Evolutionary conservation across 192 early-diverging fungal genomes (phyloP).

Genomic region (Gryganskiella cystojenkinii): DNA sequence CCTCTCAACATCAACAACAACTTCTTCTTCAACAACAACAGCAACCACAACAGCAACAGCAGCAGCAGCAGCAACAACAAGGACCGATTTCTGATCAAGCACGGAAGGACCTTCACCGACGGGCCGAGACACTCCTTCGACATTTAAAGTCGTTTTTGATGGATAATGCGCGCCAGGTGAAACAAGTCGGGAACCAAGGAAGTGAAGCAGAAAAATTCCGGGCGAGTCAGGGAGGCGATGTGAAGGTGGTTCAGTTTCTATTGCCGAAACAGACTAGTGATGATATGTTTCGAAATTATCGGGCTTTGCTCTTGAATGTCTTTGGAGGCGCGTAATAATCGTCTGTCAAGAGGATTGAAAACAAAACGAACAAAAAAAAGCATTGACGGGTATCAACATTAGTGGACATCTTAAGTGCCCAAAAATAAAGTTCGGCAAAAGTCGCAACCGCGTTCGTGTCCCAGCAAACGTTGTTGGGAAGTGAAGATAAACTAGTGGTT

Average conservation of each 20-base stretch:
- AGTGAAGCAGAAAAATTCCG: constrained; percentile 53
- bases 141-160: constrained; percentile 67
- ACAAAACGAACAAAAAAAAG: too few relatives aligned
- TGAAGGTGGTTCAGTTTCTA: constrained; percentile 62
- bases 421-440: too few relatives aligned
- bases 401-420: too few relatives aligned
- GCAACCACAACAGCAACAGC: neutral
- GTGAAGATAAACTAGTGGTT: too few relatives aligned
- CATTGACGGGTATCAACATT: too few relatives aligned
- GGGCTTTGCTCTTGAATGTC: constrained; percentile 53
- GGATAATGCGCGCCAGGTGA: constrained; percentile 60
- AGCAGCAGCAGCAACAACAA: neutral
- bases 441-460: too few relatives aligned
- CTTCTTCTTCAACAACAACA: too few relatives aligned
- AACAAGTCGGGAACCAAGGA: constrained; percentile 56
- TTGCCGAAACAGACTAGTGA: constrained; percentile 58
- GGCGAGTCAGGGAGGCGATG: constrained; percentile 51
- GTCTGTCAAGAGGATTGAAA: too few relatives aligned
- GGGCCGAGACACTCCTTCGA: constrained; percentile 61
- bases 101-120: constrained; percentile 54
- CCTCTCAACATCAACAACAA: constrained; percentile 29
- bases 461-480: too few relatives aligned
- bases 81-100: constrained; percentile 23
- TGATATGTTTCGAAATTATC: constrained; percentile 59
- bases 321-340: constrained; percentile 58